Evolutionary conservation across 257 asterid species (phyloP).

Genomic region (Hygrophila difformis): DNA sequence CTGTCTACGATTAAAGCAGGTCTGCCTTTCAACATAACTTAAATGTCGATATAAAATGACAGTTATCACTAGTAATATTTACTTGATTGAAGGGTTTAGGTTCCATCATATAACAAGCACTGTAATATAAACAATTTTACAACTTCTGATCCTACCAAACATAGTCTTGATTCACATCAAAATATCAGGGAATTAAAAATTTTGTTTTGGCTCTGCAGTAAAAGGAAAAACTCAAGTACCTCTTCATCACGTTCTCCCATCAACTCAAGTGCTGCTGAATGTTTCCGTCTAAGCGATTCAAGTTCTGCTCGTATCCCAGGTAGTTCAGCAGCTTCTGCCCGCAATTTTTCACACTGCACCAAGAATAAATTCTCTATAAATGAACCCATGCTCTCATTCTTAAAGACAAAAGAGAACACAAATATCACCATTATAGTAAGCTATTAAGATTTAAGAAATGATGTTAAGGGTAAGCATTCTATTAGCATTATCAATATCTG

Average conservation of each 20-base stretch:
- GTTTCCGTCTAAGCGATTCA: conserved; percentile 65
- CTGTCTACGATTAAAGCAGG: neutral
- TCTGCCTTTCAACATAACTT: neutral
- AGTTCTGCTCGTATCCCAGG: conserved; percentile 72
- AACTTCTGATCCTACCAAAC: too few relatives aligned
- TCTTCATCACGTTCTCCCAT: conserved; percentile 89
- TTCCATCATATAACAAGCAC: neutral
- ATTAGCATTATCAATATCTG: too few relatives aligned
- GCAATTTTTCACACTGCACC: conserved; percentile 56
- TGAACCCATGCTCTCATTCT: neutral
- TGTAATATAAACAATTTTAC: too few relatives aligned
- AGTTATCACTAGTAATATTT: neutral
- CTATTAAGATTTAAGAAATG: too few relatives aligned
- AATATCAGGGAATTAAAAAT: too few relatives aligned
- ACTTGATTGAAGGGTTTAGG: neutral
- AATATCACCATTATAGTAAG: too few relatives aligned
- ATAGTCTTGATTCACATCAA: too few relatives aligned
- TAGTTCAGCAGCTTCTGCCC: conserved; percentile 45
- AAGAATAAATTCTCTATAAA: neutral
- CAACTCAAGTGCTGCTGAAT: conserved; percentile 67
- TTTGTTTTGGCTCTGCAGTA: neutral
- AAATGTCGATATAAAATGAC: neutral
- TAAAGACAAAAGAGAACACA: too few relatives aligned
- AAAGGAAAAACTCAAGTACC: conserved; percentile 23
- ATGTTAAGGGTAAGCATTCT: too few relatives aligned